These are phyloP conservation scores for Colletotrichum costaricense DNA, from an alignment of 2,329 filamentous ascomycete genomes.

Conservation along the genomic window DNA sequence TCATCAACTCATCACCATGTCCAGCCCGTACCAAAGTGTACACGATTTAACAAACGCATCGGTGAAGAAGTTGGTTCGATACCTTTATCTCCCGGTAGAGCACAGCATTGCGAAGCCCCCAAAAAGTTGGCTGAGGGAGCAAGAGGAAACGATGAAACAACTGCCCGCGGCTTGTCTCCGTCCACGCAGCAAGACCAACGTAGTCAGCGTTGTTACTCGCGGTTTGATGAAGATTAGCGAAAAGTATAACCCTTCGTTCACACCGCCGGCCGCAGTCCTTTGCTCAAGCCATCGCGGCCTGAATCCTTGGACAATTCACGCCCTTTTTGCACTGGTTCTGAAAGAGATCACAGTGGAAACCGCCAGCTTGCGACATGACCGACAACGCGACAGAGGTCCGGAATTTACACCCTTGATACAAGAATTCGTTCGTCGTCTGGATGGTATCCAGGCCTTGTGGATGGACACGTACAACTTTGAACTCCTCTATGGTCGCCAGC, in stretches of 20 bases:
- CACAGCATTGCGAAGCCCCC: conserved; percentile 45
- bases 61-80: conserved; percentile 46
- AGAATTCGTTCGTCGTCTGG: conserved; percentile 46
- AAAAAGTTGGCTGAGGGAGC: conserved; percentile 48
- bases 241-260: conserved; percentile 38
- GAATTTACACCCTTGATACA: neutral
- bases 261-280: conserved; percentile 48
- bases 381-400: conserved; percentile 21
- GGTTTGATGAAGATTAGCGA: conserved; percentile 46
- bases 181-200: conserved; percentile 39
- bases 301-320: conserved; percentile 55
- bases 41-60: conserved; percentile 39
- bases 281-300: conserved; percentile 54
- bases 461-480: conserved; percentile 49
- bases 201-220: conserved; percentile 46
- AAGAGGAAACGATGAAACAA: conserved; percentile 41
- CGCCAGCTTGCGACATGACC: conserved; percentile 42
- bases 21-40: conserved; percentile 27
- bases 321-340: conserved; percentile 54
- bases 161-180: conserved; percentile 42
- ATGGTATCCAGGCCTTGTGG: conserved; percentile 52
- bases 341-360: conserved; percentile 53
- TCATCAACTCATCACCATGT: neutral
- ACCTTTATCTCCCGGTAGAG: conserved; percentile 51
- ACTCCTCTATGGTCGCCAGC: conserved; percentile 46